A percentile compares a stretch with the other conserved stretches of the same genome.
phyloP scores from a whole-genome alignment of 169 alveolate genomes.

The Cryptosporidium ryanae region DNA sequence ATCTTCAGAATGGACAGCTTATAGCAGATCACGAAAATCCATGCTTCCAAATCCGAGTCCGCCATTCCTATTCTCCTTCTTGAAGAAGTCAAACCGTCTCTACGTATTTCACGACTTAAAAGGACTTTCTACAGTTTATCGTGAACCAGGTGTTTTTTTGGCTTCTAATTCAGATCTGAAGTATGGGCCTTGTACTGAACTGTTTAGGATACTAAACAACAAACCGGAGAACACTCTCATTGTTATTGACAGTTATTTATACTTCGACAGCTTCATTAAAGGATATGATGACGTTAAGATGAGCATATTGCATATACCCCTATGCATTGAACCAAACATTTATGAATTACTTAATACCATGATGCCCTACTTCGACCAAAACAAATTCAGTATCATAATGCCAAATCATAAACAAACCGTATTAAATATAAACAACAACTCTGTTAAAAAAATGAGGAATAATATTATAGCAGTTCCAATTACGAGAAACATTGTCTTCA shows the following conservation, averaged over 20 bases:
- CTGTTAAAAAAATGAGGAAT: not conserved
- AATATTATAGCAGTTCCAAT: conserved; percentile 33
- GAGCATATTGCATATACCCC: conserved; percentile 28
- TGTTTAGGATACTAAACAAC: conserved; percentile 11
- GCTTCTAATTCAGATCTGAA: conserved; percentile 36
- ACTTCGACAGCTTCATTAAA: conserved; percentile 24
- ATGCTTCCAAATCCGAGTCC: conserved; percentile 73
- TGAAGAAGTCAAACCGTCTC: conserved; percentile 39
- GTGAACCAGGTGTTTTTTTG: conserved; percentile 69
- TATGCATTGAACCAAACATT: conserved; percentile 58
- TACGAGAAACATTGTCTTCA: conserved; percentile 9
- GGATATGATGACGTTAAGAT: conserved; percentile 1
- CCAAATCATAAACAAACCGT: conserved; percentile 7
- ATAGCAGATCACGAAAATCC: conserved; percentile 32
- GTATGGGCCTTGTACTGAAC: conserved; percentile 53
- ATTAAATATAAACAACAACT: not conserved
- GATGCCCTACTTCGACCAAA: conserved; percentile 37
- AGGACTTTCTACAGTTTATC: conserved; percentile 62
- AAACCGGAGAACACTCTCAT: conserved; percentile 17
- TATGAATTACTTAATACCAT: conserved; percentile 25
- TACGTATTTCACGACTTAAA: conserved; percentile 44
- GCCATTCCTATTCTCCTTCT: conserved; percentile 51
- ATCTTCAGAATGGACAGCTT: conserved; percentile 62
- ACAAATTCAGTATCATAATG: conserved; percentile 20
- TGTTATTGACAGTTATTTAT: conserved; percentile 8